These are phyloP conservation scores for Spergularia azorica DNA, from an alignment of 179 eudicot species.

Conservation along the genomic window DNA sequence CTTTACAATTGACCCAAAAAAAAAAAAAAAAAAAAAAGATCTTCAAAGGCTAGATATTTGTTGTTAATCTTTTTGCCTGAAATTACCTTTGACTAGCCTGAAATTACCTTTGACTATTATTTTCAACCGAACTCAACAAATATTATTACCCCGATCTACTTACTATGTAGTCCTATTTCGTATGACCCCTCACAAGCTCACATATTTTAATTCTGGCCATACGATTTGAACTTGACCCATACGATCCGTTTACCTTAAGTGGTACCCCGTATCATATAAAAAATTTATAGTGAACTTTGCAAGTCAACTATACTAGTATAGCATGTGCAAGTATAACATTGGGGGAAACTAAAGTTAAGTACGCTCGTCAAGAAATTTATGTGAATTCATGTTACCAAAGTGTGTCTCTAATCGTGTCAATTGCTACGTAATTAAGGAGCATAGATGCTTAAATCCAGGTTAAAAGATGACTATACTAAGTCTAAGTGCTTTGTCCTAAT, in stretches of 20 bases:
- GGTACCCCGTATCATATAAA: background rate
- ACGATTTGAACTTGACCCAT: no score
- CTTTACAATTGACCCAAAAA: no score
- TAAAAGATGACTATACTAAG: background rate
- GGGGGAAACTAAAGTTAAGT: slow-evolving; percentile 8
- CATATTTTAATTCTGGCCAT: no score
- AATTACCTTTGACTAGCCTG: no score
- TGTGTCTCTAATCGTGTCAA: slow-evolving; percentile 6
- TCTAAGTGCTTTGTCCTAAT: slow-evolving; percentile 14
- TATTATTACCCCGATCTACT: background rate
- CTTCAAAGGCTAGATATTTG: no score
- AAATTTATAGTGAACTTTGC: background rate
- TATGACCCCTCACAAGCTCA: no score
- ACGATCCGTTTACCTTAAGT: background rate
- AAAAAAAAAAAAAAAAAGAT: no score
- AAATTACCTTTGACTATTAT: no score
- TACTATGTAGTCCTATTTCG: background rate
- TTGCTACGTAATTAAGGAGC: slow-evolving; percentile 18
- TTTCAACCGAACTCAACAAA: background rate
- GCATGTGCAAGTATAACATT: background rate
- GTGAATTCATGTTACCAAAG: background rate
- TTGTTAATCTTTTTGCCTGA: no score
- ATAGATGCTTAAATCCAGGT: slow-evolving; percentile 21
- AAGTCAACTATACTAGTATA: background rate
- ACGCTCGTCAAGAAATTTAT: background rate